A percentile compares a stretch with the other conserved stretches of the same genome.
These are phyloP conservation scores for Cyclostephanos invisitatus DNA, from an alignment of 108 stramenopile species.

Conservation along the genomic window DNA sequence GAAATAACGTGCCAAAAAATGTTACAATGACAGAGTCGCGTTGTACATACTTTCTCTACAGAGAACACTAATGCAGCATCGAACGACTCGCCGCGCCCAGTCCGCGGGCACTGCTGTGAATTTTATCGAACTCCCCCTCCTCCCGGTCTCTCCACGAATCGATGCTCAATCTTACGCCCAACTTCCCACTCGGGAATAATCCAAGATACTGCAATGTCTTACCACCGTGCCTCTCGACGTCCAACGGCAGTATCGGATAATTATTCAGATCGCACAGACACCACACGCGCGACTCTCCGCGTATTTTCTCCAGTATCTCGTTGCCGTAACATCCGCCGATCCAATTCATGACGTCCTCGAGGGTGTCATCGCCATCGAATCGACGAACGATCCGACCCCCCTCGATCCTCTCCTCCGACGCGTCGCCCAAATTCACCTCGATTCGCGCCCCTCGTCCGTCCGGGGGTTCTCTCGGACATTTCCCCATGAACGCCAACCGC, in stretches of 20 bases:
- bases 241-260: slow-evolving; percentile 50
- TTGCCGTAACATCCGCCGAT: slow-evolving; percentile 69
- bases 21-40: background rate
- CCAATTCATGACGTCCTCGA: slow-evolving; percentile 82
- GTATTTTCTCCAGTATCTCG: slow-evolving; percentile 57
- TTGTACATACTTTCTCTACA: background rate
- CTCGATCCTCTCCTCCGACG: slow-evolving; percentile 34
- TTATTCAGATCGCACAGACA: slow-evolving; percentile 72
- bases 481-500: slow-evolving; percentile 49
- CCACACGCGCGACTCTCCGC: slow-evolving; percentile 61
- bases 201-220: slow-evolving; percentile 80
- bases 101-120: slow-evolving; percentile 45
- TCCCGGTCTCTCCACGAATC: slow-evolving; percentile 50
- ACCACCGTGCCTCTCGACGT: slow-evolving; percentile 47
- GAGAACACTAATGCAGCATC: slow-evolving; percentile 25
- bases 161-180: slow-evolving; percentile 64
- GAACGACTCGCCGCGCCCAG: slow-evolving; percentile 57
- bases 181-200: slow-evolving; percentile 77
- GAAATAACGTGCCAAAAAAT: no score
- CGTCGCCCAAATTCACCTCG: slow-evolving; percentile 50
- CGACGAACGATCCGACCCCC: slow-evolving; percentile 47
- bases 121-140: slow-evolving; percentile 3
- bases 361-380: slow-evolving; percentile 85
- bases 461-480: slow-evolving; percentile 71
- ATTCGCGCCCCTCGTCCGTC: slow-evolving; percentile 59